phyloP scores from a whole-genome alignment of 129 eudicot species.

The Arctium lappa region DNA sequence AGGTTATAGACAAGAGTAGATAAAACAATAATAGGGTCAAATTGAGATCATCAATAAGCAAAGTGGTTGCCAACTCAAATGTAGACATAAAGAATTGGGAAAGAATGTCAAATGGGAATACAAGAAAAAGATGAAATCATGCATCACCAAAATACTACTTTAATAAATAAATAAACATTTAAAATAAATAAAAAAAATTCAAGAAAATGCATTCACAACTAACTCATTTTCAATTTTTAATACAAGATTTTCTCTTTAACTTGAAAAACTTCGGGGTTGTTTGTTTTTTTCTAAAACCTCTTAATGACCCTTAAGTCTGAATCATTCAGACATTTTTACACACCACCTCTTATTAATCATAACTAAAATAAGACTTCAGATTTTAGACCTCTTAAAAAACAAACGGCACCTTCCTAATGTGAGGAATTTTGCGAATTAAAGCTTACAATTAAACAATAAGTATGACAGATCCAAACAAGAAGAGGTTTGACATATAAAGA shows the following conservation, averaged over 20 bases:
- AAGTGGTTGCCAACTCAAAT: constrained; percentile 37
- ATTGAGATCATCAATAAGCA: constrained; percentile 25
- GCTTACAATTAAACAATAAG: not conserved
- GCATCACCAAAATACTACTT: constrained; percentile 10
- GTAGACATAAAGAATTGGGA: not conserved
- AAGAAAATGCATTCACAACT: not conserved
- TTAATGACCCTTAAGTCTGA: too few species aligned
- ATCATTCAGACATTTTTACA: too few species aligned
- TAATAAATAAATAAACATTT: not conserved
- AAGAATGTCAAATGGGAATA: constrained; percentile 23
- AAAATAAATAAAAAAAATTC: not conserved
- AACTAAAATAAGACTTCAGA: too few species aligned
- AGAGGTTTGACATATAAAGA: not conserved
- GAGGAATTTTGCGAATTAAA: not conserved
- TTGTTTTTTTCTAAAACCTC: too few species aligned
- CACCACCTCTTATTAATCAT: too few species aligned
- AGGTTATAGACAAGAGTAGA: constrained; percentile 22
- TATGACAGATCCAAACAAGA: not conserved
- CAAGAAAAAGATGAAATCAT: constrained; percentile 5
- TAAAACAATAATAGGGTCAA: constrained; percentile 27
- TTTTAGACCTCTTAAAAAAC: too few species aligned
- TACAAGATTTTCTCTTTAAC: not conserved
- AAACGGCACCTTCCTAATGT: too few species aligned
- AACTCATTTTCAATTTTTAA: not conserved
- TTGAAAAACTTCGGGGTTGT: too few species aligned